Percentiles rank a stretch among this genome's conserved stretches.
These are phyloP conservation scores for Dissophora globulifera DNA, from an alignment of 192 early-diverging fungal species.

Conservation along the genomic window DNA sequence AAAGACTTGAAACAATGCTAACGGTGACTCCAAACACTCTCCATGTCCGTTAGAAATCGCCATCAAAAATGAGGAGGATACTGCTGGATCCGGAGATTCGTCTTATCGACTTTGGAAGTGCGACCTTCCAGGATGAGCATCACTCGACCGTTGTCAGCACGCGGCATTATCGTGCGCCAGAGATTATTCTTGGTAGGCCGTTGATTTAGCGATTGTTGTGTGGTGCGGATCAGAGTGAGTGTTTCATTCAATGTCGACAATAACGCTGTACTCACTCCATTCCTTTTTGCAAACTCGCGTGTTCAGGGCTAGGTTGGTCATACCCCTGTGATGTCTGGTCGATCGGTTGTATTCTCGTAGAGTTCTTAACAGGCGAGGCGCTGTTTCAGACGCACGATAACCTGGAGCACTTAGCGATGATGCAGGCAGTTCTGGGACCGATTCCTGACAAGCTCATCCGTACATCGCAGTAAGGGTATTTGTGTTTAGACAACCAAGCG, in stretches of 20 bases:
- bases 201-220: too few relatives aligned
- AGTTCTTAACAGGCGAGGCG: constrained; percentile 94
- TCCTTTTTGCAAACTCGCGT: too few relatives aligned
- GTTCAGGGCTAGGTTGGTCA: constrained; percentile 90
- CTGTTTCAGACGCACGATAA: constrained; percentile 98
- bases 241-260: too few relatives aligned
- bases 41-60: constrained; percentile 49
- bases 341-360: constrained; percentile 96
- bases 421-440: constrained; percentile 90
- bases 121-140: constrained; percentile 93
- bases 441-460: constrained; percentile 75
- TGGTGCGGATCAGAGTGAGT: background rate
- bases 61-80: constrained; percentile 66
- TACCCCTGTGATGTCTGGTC: constrained; percentile 99
- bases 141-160: constrained; percentile 95
- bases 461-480: constrained; percentile 49
- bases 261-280: too few relatives aligned
- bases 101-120: constrained; percentile 97
- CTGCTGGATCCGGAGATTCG: constrained; percentile 80
- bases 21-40: background rate
- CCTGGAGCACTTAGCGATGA: constrained; percentile 96
- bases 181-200: constrained; percentile 87
- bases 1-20: background rate
- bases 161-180: constrained; percentile 96
- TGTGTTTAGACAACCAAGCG: too few relatives aligned